Evolutionary conservation across 2,329 filamentous ascomycete genomes (phyloP).

Genomic region (Cladosporium halotolerans): DNA sequence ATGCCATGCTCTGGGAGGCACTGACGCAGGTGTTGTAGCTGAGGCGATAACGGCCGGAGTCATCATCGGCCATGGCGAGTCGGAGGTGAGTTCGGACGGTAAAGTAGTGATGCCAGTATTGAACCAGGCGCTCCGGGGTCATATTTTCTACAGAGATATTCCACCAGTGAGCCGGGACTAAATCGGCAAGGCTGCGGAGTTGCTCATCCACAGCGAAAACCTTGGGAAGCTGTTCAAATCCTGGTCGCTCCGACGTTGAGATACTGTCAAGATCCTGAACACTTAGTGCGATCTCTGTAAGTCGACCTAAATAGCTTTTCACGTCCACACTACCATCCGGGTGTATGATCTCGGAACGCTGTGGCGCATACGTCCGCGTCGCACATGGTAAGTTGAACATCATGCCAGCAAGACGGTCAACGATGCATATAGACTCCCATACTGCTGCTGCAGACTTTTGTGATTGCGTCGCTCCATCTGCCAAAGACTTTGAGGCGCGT

Average conservation of each 20-base stretch:
- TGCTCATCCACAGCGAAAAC: constrained; percentile 24
- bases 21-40: constrained; percentile 23
- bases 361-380: constrained; percentile 7
- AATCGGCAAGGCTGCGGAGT: constrained; percentile 21
- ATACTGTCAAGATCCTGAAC: constrained; percentile 13
- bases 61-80: constrained; percentile 21
- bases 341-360: background rate
- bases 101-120: constrained; percentile 26
- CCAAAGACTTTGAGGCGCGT: background rate
- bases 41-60: constrained; percentile 20
- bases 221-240: constrained; percentile 14
- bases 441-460: constrained; percentile 21
- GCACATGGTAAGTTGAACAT: constrained; percentile 14
- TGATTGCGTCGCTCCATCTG: background rate
- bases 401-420: constrained; percentile 26
- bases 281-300: constrained; percentile 13
- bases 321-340: constrained; percentile 4
- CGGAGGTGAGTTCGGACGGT: constrained; percentile 22
- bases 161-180: constrained; percentile 22
- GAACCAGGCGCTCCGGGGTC: constrained; percentile 18
- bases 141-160: constrained; percentile 10
- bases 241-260: background rate
- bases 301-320: constrained; percentile 11
- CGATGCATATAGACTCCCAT: constrained; percentile 30
- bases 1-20: constrained; percentile 18